Percentiles rank a stretch among this genome's conserved stretches.
Conservation (phyloP, 352 stramenopile species). For the Pythium volutum region DNA sequence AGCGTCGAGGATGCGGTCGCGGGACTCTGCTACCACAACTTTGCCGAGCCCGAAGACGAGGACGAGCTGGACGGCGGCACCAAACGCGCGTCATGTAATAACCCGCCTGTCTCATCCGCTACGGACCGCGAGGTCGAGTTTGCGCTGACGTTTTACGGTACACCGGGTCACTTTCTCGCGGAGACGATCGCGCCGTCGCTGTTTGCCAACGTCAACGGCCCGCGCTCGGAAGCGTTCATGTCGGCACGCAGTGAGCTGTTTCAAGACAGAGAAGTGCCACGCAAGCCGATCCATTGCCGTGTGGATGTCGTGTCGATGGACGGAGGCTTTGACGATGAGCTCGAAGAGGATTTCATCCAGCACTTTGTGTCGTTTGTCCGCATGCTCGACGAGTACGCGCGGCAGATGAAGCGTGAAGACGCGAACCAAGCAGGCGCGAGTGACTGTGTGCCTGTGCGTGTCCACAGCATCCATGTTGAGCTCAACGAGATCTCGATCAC, state of each 20-base stretch:
- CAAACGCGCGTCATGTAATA: not conserved
- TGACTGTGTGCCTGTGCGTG: not conserved
- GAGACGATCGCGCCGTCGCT: constrained; percentile 9
- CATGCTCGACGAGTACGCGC: not conserved
- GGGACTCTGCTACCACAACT: constrained; percentile 16
- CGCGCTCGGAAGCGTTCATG: not conserved
- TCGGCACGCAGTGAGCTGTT: constrained; percentile 1
- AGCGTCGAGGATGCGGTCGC: constrained; percentile 17
- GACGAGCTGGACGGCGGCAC: not conserved
- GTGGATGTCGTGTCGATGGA: constrained; percentile 19
- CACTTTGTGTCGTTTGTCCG: constrained; percentile 17
- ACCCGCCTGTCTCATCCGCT: not conserved
- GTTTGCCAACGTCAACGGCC: not conserved
- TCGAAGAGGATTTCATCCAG: constrained; percentile 16
- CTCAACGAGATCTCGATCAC: constrained; percentile 18
- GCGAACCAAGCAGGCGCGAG: not conserved
- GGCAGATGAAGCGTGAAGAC: not conserved
- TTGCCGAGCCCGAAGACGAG: constrained; percentile 3
- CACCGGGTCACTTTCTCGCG: constrained; percentile 7
- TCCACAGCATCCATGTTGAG: constrained; percentile 2
- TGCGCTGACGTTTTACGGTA: constrained; percentile 22
- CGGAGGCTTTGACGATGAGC: constrained; percentile 8
- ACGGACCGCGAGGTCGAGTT: not conserved
- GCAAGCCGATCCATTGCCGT: constrained; percentile 4
- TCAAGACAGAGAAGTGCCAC: not conserved